These are phyloP conservation scores for Graphiopsis chlorocephala DNA, from an alignment of 2,329 filamentous ascomycete genomes.

Conservation along the genomic window DNA sequence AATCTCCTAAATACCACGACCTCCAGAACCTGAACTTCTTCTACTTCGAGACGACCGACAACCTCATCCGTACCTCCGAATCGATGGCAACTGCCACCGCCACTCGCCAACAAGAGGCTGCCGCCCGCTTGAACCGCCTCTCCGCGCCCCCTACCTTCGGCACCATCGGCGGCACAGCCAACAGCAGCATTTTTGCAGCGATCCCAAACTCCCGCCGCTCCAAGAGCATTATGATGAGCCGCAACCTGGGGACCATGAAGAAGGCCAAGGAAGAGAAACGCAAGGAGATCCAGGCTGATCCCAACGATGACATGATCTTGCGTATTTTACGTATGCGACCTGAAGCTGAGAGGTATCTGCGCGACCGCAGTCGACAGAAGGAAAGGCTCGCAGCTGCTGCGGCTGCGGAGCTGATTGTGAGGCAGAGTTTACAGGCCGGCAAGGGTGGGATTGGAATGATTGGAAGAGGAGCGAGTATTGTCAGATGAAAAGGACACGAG, in stretches of 20 bases:
- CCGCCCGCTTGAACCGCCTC: slow-evolving; percentile 56
- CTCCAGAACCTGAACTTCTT: slow-evolving; percentile 96
- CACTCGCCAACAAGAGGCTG: slow-evolving; percentile 64
- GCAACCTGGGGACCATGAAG: slow-evolving; percentile 93
- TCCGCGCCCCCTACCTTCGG: slow-evolving; percentile 59
- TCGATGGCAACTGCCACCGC: slow-evolving; percentile 88
- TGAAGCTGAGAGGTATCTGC: slow-evolving; percentile 82
- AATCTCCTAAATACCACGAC: slow-evolving; percentile 97
- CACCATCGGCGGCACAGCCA: slow-evolving; percentile 37
- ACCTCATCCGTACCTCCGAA: slow-evolving; percentile 90
- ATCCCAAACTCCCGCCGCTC: slow-evolving; percentile 50
- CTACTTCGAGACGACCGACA: slow-evolving; percentile 91
- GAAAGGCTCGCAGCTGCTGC: slow-evolving; percentile 86
- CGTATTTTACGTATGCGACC: slow-evolving; percentile 92
- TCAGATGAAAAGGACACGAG: slow-evolving; percentile 1
- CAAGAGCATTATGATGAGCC: slow-evolving; percentile 78
- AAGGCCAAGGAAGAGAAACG: slow-evolving; percentile 95
- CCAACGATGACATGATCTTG: slow-evolving; percentile 96
- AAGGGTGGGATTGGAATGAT: slow-evolving; percentile 17
- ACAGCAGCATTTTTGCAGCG: slow-evolving; percentile 57
- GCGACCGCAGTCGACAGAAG: slow-evolving; percentile 88
- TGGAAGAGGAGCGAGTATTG: slow-evolving; percentile 15
- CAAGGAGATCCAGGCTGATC: slow-evolving; percentile 91
- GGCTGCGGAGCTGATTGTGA: slow-evolving; percentile 90
- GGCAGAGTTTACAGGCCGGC: slow-evolving; percentile 74